These are phyloP conservation scores for Pseudogymnoascus sp. DNA, from an alignment of 2,329 filamentous ascomycete species.

Conservation along the genomic window DNA sequence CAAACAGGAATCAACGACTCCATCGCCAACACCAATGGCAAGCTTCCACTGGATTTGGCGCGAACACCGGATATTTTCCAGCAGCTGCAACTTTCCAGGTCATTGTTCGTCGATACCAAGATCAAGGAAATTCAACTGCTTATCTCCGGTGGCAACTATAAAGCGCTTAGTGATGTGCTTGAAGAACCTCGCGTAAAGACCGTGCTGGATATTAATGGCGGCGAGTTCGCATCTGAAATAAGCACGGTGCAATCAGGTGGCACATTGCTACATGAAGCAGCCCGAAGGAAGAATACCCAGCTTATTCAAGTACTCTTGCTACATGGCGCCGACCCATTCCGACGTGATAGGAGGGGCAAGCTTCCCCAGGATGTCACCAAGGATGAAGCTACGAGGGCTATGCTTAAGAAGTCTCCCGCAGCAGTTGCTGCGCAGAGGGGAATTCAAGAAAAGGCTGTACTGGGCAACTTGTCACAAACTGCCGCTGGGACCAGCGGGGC, in stretches of 20 bases:
- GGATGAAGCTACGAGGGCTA: conserved; percentile 79
- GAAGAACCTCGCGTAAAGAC: conserved; percentile 81
- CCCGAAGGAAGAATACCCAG: conserved; percentile 76
- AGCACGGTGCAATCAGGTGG: conserved; percentile 75
- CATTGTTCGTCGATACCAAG: conserved; percentile 81
- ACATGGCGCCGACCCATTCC: conserved; percentile 93
- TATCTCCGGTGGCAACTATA: conserved; percentile 66
- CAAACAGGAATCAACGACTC: conserved; percentile 83
- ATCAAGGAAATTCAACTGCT: conserved; percentile 77
- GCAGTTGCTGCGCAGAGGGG: conserved; percentile 89
- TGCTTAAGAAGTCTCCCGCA: conserved; percentile 89
- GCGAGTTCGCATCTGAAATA: conserved; percentile 78
- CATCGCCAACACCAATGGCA: conserved; percentile 74
- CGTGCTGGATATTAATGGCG: conserved; percentile 84
- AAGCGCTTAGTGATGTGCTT: conserved; percentile 68
- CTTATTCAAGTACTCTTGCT: conserved; percentile 85
- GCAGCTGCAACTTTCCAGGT: conserved; percentile 81
- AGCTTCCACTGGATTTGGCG: conserved; percentile 79
- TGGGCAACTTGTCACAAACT: conserved; percentile 60
- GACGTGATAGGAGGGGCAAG: conserved; percentile 89
- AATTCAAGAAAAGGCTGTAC: conserved; percentile 93
- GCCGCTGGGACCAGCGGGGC: conserved; percentile 47
- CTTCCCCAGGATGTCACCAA: conserved; percentile 94
- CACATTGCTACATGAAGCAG: conserved; percentile 87
- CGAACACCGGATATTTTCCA: conserved; percentile 94